phyloP scores from a whole-genome alignment of 2,329 filamentous ascomycete genomes.

The Xylariaceae sp. region DNA sequence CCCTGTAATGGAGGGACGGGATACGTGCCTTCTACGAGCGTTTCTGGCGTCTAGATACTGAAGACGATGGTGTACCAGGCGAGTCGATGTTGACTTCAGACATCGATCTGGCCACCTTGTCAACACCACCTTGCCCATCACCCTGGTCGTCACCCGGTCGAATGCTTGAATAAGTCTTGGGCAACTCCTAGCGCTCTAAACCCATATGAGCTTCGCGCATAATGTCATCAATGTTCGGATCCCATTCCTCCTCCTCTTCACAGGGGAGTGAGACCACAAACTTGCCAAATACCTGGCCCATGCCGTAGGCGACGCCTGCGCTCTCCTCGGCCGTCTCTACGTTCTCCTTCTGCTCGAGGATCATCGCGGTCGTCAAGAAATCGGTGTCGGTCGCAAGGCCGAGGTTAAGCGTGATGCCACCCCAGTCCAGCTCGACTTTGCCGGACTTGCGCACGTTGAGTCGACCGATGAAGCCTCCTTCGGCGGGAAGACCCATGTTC shows the following conservation, averaged over 20 bases:
- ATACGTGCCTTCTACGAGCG: too few species aligned
- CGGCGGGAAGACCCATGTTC: slow-evolving; percentile 38
- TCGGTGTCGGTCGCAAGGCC: slow-evolving; percentile 46
- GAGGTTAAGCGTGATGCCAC: slow-evolving; percentile 51
- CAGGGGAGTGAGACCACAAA: slow-evolving; percentile 56
- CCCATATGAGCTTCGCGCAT: slow-evolving; percentile 7
- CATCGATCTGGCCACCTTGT: too few species aligned
- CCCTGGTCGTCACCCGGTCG: too few species aligned
- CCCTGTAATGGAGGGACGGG: too few species aligned
- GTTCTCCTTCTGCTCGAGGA: slow-evolving; percentile 52
- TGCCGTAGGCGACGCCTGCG: slow-evolving; percentile 51
- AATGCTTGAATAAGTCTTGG: too few species aligned
- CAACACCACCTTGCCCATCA: too few species aligned
- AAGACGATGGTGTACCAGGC: too few species aligned
- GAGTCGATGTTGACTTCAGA: too few species aligned
- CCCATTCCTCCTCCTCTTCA: slow-evolving; percentile 54
- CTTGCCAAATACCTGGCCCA: slow-evolving; percentile 59
- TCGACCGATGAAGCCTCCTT: slow-evolving; percentile 56
- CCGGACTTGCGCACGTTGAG: slow-evolving; percentile 58
- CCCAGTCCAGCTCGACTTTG: slow-evolving; percentile 58
- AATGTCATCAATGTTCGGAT: slow-evolving; percentile 37
- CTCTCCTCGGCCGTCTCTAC: slow-evolving; percentile 40
- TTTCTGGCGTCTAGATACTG: too few species aligned
- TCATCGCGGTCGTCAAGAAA: slow-evolving; percentile 54
- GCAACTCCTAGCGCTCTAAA: too few species aligned